Conservation (phyloP, 345 rosid species). For the Hevea brasiliensis region DNA sequence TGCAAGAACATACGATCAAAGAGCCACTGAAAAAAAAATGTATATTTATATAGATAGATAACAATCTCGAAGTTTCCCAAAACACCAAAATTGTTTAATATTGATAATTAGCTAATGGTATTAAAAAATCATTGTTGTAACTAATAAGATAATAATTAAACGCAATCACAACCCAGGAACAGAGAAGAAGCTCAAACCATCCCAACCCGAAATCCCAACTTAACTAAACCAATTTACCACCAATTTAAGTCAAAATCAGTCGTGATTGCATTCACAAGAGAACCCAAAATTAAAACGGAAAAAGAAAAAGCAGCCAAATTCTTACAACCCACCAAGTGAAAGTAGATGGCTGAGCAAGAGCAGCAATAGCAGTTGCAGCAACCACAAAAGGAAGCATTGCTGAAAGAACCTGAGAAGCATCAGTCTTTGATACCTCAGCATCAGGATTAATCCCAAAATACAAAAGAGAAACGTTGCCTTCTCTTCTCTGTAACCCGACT, state of each 20-base stretch:
- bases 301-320: neutral
- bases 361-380: conserved; percentile 76
- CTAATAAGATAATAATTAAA: neutral
- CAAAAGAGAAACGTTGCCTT: conserved; percentile 69
- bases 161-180: conserved; percentile 1
- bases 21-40: no score
- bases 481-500: conserved; percentile 68
- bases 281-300: neutral
- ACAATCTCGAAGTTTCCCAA: conserved; percentile 9
- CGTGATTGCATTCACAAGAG: neutral
- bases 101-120: neutral
- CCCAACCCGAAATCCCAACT: neutral
- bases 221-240: neutral
- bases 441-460: conserved; percentile 53
- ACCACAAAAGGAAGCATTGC: conserved; percentile 93
- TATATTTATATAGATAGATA: conserved; percentile 5
- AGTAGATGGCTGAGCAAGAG: conserved; percentile 74
- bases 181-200: conserved; percentile 1
- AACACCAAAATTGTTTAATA: neutral
- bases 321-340: conserved; percentile 64
- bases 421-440: conserved; percentile 39
- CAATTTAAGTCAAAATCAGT: neutral
- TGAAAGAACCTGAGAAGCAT: conserved; percentile 70
- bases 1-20: neutral
- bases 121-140: no score